Evolutionary conservation across 768 basidiomycete species (phyloP), one percentile per base, ranked within the genome.

Genomic region (Rhodotorula kratochvilovae): DNA sequence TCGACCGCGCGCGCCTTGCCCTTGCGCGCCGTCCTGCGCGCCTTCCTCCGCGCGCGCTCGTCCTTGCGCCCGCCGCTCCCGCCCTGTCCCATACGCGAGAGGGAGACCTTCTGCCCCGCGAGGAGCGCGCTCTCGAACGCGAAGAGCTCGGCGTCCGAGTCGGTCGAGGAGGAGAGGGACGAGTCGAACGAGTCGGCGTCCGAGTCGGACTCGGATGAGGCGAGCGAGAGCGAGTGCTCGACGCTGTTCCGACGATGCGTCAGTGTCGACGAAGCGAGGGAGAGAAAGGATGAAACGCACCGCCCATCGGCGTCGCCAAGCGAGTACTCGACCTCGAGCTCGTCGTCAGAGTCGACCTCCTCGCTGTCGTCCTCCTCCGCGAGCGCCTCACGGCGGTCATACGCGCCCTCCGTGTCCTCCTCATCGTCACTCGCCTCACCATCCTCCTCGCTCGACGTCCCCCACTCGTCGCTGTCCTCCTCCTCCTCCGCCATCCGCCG

Each of bases 321-420:
- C 5, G 70, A n/a, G 25, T 68, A 64, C 5, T 69, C 67, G 61
- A 68, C 64, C 64, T 75, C 74, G 45, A 66, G 51, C 54, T 68
- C 73, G 58, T 61, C 64, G 5, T 63, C 67, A 25, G 68, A 63
- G 46, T 67, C 69, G 51, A 66, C 61, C 29, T 71, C 70, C 1
- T 74, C 73, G 43, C 68, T 64, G 42, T 54, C 58, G 31, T 70
- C 68, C 53, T 70, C 73, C 61, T 61, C 59, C 54, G 67, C 68
- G 4, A 33, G 46, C 31, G 62, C 56, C 1, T 62, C 43, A 12
- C 61, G 31, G 3, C 73, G 43, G 21, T 45, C 27, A 42, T 67
- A 54, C 42, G 70, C 61, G 31, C 65, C 66, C 50, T 45, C 69
- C 2, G 42, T 45, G 27, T 65, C 68, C 12, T 67, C 62, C 25